Base-by-base conservation (phyloP, 2,329 filamentous ascomycete genomes). In the Microsporum canis region DNA sequence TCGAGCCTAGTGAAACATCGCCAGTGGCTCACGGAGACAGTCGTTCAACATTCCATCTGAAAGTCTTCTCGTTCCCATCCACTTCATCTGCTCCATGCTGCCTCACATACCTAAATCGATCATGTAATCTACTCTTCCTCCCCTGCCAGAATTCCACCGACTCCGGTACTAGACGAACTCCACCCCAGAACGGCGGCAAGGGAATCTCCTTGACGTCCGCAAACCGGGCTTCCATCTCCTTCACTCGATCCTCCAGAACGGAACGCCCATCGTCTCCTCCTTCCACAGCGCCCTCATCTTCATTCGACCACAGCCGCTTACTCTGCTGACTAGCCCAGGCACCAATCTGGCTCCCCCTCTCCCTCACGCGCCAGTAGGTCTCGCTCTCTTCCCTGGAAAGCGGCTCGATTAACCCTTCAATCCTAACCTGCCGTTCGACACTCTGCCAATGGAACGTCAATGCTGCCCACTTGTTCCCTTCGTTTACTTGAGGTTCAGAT, bases 61-160 rank as follows among this genome's bases (percentile, higher is more conserved):
- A 72, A 72, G 91, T 72, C 31, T 67, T 66, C 49, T 65, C 64
- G n/a, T 68, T 68, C 10, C 67, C 68, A 68, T 89, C 84, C 68
- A 89, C 81, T 67, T 71, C 72, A 10, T 68, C 70, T 49, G 71
- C 72, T 8, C 67, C 73, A 59, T 77, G 78, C 57, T 83, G 80
- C 71, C 82, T 85, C 61, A 84, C 84, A 76, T 96, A 97, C 64
- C 86, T 82, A 72, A 99, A 97, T 29, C 94, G 87, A 79, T 99
- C 94, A 76, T 99, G 94, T 73, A 99, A 76, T 63, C 94, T 82
- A 76, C 87, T 96, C 71, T 89, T 83, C 68, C 94, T 83, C 2
- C 94, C 94, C 79, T 96, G 91, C 84, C 94, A 99, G 73, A 99
- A 99, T 80, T 99, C 94, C 57, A 99, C 82, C 68, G 84, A 83